Evolutionary conservation across 2,329 filamentous ascomycete species (phyloP).

Genomic region (Chrysoporthe deuterocubensis): DNA sequence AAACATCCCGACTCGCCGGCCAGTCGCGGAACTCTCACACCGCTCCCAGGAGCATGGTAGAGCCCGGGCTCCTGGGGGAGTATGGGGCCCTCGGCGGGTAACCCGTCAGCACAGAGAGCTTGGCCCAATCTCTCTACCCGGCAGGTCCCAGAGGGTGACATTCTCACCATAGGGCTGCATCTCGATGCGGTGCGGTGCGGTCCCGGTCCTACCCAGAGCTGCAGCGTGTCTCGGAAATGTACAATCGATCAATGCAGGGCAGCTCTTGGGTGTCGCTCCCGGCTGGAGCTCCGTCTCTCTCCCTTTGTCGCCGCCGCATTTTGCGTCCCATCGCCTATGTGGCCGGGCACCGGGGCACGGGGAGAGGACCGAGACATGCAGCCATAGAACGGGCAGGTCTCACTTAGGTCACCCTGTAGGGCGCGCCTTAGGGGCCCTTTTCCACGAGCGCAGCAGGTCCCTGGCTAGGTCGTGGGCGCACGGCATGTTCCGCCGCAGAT

Average conservation of each 20-base stretch:
- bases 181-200: neutral
- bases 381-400: neutral
- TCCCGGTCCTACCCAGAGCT: neutral
- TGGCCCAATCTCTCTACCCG: neutral
- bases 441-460: neutral
- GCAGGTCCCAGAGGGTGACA: neutral
- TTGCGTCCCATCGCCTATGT: neutral
- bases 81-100: neutral
- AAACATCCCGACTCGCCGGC: neutral
- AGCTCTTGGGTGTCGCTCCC: neutral
- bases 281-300: no score
- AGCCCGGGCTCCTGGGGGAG: neutral
- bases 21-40: neutral
- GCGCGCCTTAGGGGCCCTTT: neutral
- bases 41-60: neutral
- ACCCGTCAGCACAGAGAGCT: no score
- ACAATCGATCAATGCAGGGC: neutral
- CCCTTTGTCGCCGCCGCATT: neutral
- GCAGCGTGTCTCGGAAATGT: neutral
- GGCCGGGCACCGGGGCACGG: neutral
- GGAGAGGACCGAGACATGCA: neutral
- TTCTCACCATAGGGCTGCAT: slow-evolving; percentile 6
- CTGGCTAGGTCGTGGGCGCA: neutral
- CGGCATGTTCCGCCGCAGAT: no score
- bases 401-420: neutral